Conservation (phyloP, 345 rosid species). For the Eucalyptus virginea region DNA sequence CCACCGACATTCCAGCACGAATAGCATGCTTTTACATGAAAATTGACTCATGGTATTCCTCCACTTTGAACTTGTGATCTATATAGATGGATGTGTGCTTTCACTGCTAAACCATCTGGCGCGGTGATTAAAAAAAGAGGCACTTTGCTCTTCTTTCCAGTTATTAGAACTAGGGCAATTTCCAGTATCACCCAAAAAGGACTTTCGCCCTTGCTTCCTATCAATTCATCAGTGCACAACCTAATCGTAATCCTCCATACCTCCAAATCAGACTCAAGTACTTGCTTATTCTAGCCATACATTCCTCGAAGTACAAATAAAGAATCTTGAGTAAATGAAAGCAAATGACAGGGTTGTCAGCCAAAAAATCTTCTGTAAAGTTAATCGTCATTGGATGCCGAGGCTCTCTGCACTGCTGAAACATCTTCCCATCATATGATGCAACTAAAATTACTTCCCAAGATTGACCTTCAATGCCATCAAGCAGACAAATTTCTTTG, state of each 20-base stretch:
- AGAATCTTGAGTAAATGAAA: background rate
- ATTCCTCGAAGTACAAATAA: background rate
- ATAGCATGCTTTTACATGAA: background rate
- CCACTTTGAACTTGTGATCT: background rate
- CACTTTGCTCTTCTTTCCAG: background rate
- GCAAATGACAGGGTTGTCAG: background rate
- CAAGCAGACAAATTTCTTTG: background rate
- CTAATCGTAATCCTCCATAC: background rate
- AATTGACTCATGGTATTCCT: background rate
- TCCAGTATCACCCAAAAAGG: background rate
- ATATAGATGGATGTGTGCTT: background rate
- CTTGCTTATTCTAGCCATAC: background rate
- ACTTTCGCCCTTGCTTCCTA: background rate
- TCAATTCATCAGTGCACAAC: background rate
- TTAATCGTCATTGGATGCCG: background rate
- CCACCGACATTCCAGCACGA: background rate
- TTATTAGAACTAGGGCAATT: background rate
- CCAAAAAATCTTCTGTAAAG: background rate
- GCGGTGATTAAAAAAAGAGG: background rate
- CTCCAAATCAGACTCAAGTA: background rate
- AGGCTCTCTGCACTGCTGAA: background rate
- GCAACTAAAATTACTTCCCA: background rate
- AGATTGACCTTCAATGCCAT: background rate
- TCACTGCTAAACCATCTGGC: background rate
- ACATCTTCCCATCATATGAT: background rate